Percentiles rank a stretch among this genome's conserved stretches.
Evolutionary conservation across 208 protist genomes (phyloP).

Genomic region (Crithidia sp.): DNA sequence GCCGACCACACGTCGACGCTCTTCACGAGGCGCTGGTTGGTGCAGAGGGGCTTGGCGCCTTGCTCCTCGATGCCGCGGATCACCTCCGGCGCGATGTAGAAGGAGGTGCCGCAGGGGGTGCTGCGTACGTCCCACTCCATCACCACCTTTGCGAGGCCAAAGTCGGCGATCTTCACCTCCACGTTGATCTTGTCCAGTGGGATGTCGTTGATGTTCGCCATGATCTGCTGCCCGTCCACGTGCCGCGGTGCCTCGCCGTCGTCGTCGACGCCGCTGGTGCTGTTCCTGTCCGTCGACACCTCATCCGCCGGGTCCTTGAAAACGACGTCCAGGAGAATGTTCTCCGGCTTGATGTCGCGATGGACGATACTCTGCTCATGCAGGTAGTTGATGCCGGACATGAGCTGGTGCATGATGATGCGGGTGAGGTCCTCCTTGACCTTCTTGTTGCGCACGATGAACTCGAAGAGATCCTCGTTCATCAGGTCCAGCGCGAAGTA

Average conservation of each 20-base stretch:
- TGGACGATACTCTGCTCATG: slow-evolving; percentile 86
- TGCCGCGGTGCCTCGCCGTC: slow-evolving; percentile 6
- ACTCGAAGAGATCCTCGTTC: slow-evolving; percentile 86
- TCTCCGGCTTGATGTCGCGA: slow-evolving; percentile 92
- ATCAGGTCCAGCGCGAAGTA: slow-evolving; percentile 91
- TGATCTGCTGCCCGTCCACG: slow-evolving; percentile 10
- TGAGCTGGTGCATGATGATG: slow-evolving; percentile 69
- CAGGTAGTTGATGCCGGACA: slow-evolving; percentile 77
- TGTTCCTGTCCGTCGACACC: slow-evolving; percentile 1
- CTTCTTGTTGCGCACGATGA: slow-evolving; percentile 76
- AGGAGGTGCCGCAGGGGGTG: slow-evolving; percentile 89
- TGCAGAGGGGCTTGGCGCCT: slow-evolving; percentile 80
- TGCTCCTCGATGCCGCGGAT: slow-evolving; percentile 88
- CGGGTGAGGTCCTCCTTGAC: slow-evolving; percentile 74
- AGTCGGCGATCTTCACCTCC: slow-evolving; percentile 87
- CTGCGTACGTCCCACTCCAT: slow-evolving; percentile 81
- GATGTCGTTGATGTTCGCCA: slow-evolving; percentile 40
- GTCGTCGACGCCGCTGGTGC: slow-evolving; percentile 6
- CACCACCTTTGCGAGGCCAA: slow-evolving; percentile 90
- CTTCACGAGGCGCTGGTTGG: slow-evolving; percentile 78
- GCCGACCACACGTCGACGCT: slow-evolving; percentile 90
- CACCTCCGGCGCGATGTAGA: slow-evolving; percentile 91
- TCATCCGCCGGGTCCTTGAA: slow-evolving; percentile 22
- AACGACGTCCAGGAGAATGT: slow-evolving; percentile 77
- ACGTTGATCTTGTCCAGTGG: slow-evolving; percentile 48